A percentile compares a stretch with the other conserved stretches of the same genome.
These are phyloP conservation scores for Wickerhamomyces canadensis DNA, from an alignment of 805 yeast genomes.

Conservation along the genomic window DNA sequence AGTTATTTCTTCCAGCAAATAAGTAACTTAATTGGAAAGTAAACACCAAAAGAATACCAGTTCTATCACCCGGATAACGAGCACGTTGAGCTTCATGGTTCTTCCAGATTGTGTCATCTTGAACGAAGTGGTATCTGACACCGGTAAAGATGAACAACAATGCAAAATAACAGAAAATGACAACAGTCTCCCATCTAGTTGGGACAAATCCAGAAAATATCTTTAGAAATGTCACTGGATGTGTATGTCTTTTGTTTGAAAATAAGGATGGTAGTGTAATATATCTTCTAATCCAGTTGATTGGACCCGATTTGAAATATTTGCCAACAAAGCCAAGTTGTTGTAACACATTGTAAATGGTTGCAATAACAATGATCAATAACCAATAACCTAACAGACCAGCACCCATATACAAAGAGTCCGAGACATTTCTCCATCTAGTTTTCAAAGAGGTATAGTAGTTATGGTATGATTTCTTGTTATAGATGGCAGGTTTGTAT, in stretches of 20 bases:
- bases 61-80: slow-evolving; percentile 24
- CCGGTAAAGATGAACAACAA: slow-evolving; percentile 11
- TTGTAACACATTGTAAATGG: slow-evolving; percentile 23
- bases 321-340: slow-evolving; percentile 13
- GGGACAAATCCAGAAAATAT: slow-evolving; percentile 20
- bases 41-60: slow-evolving; percentile 23
- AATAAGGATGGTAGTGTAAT: slow-evolving; percentile 13
- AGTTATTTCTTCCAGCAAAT: slow-evolving; percentile 70
- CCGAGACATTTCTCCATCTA: slow-evolving; percentile 32
- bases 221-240: slow-evolving; percentile 12
- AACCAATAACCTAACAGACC: slow-evolving; percentile 47
- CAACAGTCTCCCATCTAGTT: slow-evolving; percentile 22
- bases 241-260: slow-evolving; percentile 15
- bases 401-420: slow-evolving; percentile 41
- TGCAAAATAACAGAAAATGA: slow-evolving; percentile 30
- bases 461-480: slow-evolving; percentile 21
- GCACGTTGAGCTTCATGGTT: slow-evolving; percentile 13
- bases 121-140: slow-evolving; percentile 15
- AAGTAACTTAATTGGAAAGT: slow-evolving; percentile 49
- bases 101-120: slow-evolving; percentile 17
- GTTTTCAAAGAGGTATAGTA: slow-evolving; percentile 21
- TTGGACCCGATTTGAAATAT: slow-evolving; percentile 10
- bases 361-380: slow-evolving; percentile 35
- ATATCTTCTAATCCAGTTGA: slow-evolving; percentile 13
- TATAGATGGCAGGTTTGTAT: slow-evolving; percentile 32